Base-by-base conservation (phyloP, 768 basidiomycete species). In the Paxillus rubicundulus region DNA sequence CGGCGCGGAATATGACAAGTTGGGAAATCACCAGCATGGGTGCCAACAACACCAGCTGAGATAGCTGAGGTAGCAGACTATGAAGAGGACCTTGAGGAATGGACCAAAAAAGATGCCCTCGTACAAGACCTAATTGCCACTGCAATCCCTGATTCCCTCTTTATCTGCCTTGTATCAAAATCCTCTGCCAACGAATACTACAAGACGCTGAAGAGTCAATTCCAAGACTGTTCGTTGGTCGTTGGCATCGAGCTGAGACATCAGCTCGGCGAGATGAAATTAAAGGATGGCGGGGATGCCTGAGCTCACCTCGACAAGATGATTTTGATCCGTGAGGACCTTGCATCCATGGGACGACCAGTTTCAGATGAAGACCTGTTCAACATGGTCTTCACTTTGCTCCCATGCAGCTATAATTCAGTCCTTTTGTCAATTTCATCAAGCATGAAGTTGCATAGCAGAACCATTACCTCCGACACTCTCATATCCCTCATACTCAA, bases 391-490 rank as follows among this genome's bases (percentile, higher is more conserved):
- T 60, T 72, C 28, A 53, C 57, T 14, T 74, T 71, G 2, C 64
- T 76, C 16, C 72, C 71, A 7, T 17, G 40, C 2, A 69, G 64
- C 18, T 75, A 70, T 50, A 67, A 71, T 46, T 40, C 66, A 12
- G 47, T 75, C 38, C 61, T 54, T 17, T 62, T 65, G 1, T 71
- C 12, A 52, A 55, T 21, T 41, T 54, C 16, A n/a, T 7, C 34
- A 36, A 5, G 1, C 13, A 36, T 7, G 34, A 36, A n/a, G 5
- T 4, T 36, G 24, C n/a, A n/a, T n/a, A 24, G 2, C 34, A 36
- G 34, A 36, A 36, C 3, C 1, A 8, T n/a, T 8, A 13, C 34
- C 2, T 36, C 5, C 4, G 3, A 65, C 2, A 7, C 37, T 0
- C n/a, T 64, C 3, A 61, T 59, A 45, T n/a, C 17, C 3, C 20